Percentiles rank a stretch among this genome's conserved stretches.
Evolutionary conservation across 208 protist genomes (phyloP).

Genomic region (Strigomonas culicis): DNA sequence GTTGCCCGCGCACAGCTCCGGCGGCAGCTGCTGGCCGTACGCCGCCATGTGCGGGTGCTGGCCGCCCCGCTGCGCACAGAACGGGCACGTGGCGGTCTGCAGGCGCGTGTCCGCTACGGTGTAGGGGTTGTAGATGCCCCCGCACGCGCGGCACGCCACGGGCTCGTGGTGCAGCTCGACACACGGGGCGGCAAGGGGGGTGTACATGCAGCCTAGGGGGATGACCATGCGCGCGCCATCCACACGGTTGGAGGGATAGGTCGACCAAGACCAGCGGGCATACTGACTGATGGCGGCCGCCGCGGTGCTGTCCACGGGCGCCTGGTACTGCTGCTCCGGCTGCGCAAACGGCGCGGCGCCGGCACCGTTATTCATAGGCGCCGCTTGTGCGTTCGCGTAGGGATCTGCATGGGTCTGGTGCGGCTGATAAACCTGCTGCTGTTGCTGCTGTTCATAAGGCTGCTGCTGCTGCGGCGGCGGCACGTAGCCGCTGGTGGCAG

Average conservation of each 20-base stretch:
- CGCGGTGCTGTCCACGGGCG: constrained; percentile 7
- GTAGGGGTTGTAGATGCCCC: constrained; percentile 94
- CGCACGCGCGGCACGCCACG: constrained; percentile 91
- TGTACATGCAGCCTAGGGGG: constrained; percentile 96
- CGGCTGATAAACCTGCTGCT: constrained; percentile 20
- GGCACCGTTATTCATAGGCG: neutral
- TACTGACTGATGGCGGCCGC: constrained; percentile 12
- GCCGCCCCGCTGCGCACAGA: constrained; percentile 93
- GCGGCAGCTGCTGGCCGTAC: constrained; percentile 64
- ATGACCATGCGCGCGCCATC: constrained; percentile 94
- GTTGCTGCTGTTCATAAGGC: constrained; percentile 17
- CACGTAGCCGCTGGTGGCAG: constrained; percentile 6
- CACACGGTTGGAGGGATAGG: constrained; percentile 93
- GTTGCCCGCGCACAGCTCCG: constrained; percentile 86
- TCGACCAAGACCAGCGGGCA: constrained; percentile 94
- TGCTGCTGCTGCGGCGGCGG: constrained; percentile 10
- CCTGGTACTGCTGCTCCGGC: constrained; percentile 27
- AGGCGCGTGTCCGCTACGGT: constrained; percentile 62
- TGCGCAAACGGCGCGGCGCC: neutral
- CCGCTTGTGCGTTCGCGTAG: neutral
- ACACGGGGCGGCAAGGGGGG: constrained; percentile 90
- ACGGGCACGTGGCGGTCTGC: constrained; percentile 92
- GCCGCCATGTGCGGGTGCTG: constrained; percentile 95
- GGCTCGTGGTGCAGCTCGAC: constrained; percentile 92
- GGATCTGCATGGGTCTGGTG: constrained; percentile 5